Evolutionary conservation across 106 monocot genomes (phyloP).

Genomic region (Dendrobium huoshanense): DNA sequence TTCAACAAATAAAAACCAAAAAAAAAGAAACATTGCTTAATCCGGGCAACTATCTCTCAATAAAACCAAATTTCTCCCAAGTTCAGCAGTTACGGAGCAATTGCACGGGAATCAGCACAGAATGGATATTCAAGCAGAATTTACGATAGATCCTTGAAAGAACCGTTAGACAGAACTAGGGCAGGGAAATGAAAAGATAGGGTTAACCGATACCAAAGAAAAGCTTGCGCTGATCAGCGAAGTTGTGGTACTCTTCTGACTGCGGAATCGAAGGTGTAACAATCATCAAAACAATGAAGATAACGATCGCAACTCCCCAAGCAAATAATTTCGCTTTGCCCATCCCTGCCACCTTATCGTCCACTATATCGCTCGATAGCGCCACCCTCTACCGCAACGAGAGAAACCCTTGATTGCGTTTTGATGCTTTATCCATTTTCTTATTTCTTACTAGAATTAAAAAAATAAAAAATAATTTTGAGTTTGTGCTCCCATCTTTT

Average conservation of each 20-base stretch:
- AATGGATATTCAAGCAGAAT: background rate
- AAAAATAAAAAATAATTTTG: too few species aligned
- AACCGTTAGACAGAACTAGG: background rate
- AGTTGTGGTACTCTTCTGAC: conserved; percentile 84
- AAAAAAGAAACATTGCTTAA: too few species aligned
- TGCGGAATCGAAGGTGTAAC: conserved; percentile 94
- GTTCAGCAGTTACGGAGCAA: background rate
- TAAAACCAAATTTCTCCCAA: background rate
- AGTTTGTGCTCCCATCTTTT: too few species aligned
- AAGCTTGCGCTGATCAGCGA: conserved; percentile 87
- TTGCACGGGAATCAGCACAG: background rate
- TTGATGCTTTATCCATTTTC: too few species aligned
- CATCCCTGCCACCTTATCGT: conserved; percentile 14
- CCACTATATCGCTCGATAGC: too few species aligned
- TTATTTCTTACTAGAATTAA: too few species aligned
- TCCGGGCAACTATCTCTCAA: background rate
- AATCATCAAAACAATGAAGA: conserved; percentile 86
- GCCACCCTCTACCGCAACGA: too few species aligned
- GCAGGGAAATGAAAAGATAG: background rate
- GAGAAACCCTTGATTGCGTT: too few species aligned
- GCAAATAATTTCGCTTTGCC: conserved; percentile 33
- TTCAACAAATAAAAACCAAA: background rate
- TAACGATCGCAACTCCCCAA: conserved; percentile 43
- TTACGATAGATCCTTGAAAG: background rate
- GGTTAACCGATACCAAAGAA: conserved; percentile 48